Percentiles rank a stretch among this genome's conserved stretches.
Evolutionary conservation across 2,329 filamentous ascomycete genomes (phyloP).

Genomic region (Arthrobotrys musiformis): DNA sequence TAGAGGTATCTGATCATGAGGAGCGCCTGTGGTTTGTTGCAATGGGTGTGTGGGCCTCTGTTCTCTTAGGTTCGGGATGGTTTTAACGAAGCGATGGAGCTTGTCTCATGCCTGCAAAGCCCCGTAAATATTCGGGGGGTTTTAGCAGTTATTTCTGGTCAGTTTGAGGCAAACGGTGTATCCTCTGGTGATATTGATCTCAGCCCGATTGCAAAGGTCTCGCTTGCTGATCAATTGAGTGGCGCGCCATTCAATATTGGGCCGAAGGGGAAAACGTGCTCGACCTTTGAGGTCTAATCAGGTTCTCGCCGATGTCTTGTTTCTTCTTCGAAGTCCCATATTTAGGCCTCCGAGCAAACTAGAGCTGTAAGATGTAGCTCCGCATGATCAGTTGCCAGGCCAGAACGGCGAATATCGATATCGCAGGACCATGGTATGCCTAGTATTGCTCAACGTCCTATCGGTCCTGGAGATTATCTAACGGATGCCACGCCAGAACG

Average conservation of each 20-base stretch:
- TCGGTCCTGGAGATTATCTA: conserved; percentile 17
- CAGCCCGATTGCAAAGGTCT: background rate
- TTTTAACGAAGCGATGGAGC: background rate
- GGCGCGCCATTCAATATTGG: conserved; percentile 10
- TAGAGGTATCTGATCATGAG: conserved; percentile 30
- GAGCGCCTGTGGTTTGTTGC: conserved; percentile 12
- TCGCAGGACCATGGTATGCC: conserved; percentile 31
- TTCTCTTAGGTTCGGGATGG: background rate
- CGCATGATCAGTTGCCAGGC: conserved; percentile 13
- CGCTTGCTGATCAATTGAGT: background rate
- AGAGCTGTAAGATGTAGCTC: conserved; percentile 2
- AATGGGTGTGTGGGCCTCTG: conserved; percentile 11
- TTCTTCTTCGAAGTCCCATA: conserved; percentile 8
- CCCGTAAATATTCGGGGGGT: conserved; percentile 29
- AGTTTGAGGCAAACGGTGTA: conserved; percentile 11
- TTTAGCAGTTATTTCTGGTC: conserved; percentile 27
- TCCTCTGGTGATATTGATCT: conserved; percentile 18
- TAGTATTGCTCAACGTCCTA: conserved; percentile 19
- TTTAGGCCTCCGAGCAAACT: conserved; percentile 7
- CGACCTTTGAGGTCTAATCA: background rate
- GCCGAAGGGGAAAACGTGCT: conserved; percentile 6
- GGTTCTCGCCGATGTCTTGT: background rate
- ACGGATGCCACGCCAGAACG: conserved; percentile 29
- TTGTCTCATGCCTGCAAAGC: conserved; percentile 19
- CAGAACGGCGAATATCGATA: conserved; percentile 45